phyloP scores from a whole-genome alignment of 139 green algal genomes.

The Spirogloea muscicola region DNA sequence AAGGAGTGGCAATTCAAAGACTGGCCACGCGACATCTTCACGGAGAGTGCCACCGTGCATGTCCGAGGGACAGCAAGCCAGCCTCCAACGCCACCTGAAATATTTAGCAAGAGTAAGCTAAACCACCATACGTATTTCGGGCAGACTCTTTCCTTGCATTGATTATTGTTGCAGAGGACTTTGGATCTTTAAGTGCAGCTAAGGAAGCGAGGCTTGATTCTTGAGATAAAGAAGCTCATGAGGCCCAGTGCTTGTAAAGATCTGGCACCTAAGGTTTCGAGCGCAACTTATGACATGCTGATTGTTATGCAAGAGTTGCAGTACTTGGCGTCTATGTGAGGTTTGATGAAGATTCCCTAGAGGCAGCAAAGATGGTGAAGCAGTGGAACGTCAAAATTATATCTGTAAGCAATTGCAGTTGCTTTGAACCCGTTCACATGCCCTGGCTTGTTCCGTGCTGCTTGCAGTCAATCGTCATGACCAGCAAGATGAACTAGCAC shows the following conservation, averaged over 20 bases:
- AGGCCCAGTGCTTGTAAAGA: background rate
- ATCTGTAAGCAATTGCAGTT: slow-evolving; percentile 19
- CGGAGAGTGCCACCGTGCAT: slow-evolving; percentile 14
- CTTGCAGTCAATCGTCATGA: background rate
- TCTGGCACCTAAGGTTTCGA: background rate
- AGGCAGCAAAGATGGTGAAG: slow-evolving; percentile 17
- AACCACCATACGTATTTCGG: background rate
- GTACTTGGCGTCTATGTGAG: slow-evolving; percentile 36
- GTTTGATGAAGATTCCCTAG: slow-evolving; percentile 35
- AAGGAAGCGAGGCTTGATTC: background rate
- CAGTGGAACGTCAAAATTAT: slow-evolving; percentile 39
- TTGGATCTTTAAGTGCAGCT: background rate
- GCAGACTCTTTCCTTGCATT: background rate
- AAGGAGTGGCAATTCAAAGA: slow-evolving; percentile 72
- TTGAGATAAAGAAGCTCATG: background rate
- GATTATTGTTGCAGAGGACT: background rate
- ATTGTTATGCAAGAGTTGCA: slow-evolving; percentile 3
- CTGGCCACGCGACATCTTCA: slow-evolving; percentile 54
- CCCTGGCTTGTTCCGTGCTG: background rate
- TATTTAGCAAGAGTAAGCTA: background rate
- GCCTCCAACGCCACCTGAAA: background rate
- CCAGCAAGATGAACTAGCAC: background rate
- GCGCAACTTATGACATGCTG: background rate
- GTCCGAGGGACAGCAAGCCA: background rate
- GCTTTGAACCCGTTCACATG: background rate